phyloP scores from a whole-genome alignment of 2,329 filamentous ascomycete species.

The Mollisiaceae sp. region DNA sequence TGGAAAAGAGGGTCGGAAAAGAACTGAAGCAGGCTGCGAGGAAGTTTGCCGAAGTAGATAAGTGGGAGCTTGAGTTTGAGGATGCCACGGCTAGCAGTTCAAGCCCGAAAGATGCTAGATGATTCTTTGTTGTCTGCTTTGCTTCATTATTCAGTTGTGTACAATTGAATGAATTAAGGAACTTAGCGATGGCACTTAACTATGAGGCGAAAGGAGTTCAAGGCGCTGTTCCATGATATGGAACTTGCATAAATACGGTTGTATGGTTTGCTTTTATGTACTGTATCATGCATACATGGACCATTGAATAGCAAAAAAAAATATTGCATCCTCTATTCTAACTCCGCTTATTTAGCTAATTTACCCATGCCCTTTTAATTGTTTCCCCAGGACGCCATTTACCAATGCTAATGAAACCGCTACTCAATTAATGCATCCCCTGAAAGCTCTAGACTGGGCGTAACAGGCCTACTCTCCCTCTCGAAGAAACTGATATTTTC shows the following conservation, averaged over 20 bases:
- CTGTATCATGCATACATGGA: not conserved
- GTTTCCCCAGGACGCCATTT: not conserved
- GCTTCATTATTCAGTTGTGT: not conserved
- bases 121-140: slow-evolving; percentile 24
- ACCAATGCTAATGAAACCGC: not conserved
- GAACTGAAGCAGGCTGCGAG: slow-evolving; percentile 60
- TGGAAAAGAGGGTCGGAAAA: slow-evolving; percentile 48
- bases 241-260: not conserved
- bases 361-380: not conserved
- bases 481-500: slow-evolving; percentile 79
- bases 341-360: not conserved
- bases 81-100: slow-evolving; percentile 60
- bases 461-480: slow-evolving; percentile 39
- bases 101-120: slow-evolving; percentile 58
- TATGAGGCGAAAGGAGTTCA: not conserved
- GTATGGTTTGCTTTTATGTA: not conserved
- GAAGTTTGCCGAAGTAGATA: slow-evolving; percentile 73
- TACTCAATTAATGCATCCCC: not conserved
- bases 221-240: not conserved
- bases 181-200: not conserved
- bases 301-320: slow-evolving; percentile 2
- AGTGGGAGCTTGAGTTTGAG: slow-evolving; percentile 72
- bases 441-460: slow-evolving; percentile 36
- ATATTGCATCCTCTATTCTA: not conserved
- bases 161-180: not conserved